These are phyloP conservation scores for Saccharomycopsis lassenensis DNA, from an alignment of 805 yeast species.

Conservation along the genomic window DNA sequence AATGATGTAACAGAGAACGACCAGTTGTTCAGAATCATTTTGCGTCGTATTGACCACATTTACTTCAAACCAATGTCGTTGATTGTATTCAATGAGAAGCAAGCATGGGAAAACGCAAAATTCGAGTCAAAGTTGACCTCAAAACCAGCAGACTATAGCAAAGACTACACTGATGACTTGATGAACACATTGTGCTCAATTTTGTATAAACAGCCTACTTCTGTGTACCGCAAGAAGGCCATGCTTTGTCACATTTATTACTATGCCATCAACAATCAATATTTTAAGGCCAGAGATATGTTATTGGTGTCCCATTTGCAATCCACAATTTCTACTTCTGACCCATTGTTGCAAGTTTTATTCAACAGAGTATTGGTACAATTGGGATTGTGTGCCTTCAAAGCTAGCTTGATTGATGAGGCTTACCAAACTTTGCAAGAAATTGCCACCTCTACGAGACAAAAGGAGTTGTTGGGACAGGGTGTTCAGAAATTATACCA, in stretches of 20 bases:
- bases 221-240: slow-evolving; percentile 69
- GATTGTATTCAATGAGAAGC: slow-evolving; percentile 53
- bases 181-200: slow-evolving; percentile 55
- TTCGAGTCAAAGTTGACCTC: slow-evolving; percentile 20
- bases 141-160: slow-evolving; percentile 21
- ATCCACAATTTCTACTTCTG: slow-evolving; percentile 72
- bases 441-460: slow-evolving; percentile 73
- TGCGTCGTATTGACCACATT: slow-evolving; percentile 82
- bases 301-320: slow-evolving; percentile 79
- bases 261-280: slow-evolving; percentile 81
- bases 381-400: slow-evolving; percentile 91
- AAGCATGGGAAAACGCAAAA: slow-evolving; percentile 55
- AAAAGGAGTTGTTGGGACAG: slow-evolving; percentile 91
- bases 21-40: slow-evolving; percentile 61
- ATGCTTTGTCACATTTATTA: slow-evolving; percentile 79
- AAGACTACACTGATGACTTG: slow-evolving; percentile 39
- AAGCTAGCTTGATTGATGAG: slow-evolving; percentile 76
- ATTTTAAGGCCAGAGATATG: slow-evolving; percentile 78
- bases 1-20: slow-evolving; percentile 41
- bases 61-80: slow-evolving; percentile 83
- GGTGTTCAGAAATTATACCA: slow-evolving; percentile 65
- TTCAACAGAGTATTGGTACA: slow-evolving; percentile 95
- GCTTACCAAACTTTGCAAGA: slow-evolving; percentile 82
- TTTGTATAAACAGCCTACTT: slow-evolving; percentile 55
- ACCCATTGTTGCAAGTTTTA: slow-evolving; percentile 76